Conservation (phyloP, 2,329 filamentous ascomycete genomes). For the Alternaria tenuissima region DNA sequence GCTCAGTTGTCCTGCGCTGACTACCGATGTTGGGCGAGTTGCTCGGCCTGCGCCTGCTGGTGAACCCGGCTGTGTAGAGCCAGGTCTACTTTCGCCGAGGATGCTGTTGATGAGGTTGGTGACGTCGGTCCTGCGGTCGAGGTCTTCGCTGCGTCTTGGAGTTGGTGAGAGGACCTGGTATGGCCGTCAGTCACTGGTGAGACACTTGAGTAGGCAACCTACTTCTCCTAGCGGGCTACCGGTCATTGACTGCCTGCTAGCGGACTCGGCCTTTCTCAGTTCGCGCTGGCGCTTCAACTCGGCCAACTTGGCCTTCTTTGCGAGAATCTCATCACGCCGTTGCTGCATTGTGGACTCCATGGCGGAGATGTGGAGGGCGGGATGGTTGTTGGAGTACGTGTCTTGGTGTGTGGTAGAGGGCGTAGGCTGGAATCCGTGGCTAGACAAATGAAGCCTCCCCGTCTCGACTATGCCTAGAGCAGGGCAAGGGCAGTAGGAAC, state of each 20-base stretch:
- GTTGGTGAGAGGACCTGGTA: slow-evolving; percentile 72
- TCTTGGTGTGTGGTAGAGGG: not conserved
- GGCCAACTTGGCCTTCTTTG: slow-evolving; percentile 95
- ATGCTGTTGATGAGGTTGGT: slow-evolving; percentile 86
- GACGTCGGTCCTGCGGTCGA: slow-evolving; percentile 71
- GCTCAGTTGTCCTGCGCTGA: slow-evolving; percentile 83
- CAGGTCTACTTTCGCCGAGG: slow-evolving; percentile 78
- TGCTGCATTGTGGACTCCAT: slow-evolving; percentile 70
- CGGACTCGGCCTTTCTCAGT: slow-evolving; percentile 77
- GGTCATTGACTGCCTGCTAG: slow-evolving; percentile 68
- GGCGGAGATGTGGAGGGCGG: slow-evolving; percentile 16
- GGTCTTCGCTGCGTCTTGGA: slow-evolving; percentile 70
- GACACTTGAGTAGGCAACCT: slow-evolving; percentile 32
- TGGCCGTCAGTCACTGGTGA: slow-evolving; percentile 18
- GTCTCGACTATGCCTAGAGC: not conserved
- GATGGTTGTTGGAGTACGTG: slow-evolving; percentile 3
- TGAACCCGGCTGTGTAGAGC: slow-evolving; percentile 67
- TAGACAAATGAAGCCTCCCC: not conserved
- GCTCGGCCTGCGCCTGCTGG: slow-evolving; percentile 57
- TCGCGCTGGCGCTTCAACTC: slow-evolving; percentile 95
- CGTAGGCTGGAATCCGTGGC: not conserved
- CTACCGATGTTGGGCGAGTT: slow-evolving; percentile 85
- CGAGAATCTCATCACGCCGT: slow-evolving; percentile 93
- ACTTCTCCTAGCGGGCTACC: slow-evolving; percentile 76
- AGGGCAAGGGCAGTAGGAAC: not conserved